Percentiles rank a stretch among this genome's conserved stretches.
Conservation (phyloP, 495 filamentous ascomycete species). For the Talaromyces adpressus region DNA sequence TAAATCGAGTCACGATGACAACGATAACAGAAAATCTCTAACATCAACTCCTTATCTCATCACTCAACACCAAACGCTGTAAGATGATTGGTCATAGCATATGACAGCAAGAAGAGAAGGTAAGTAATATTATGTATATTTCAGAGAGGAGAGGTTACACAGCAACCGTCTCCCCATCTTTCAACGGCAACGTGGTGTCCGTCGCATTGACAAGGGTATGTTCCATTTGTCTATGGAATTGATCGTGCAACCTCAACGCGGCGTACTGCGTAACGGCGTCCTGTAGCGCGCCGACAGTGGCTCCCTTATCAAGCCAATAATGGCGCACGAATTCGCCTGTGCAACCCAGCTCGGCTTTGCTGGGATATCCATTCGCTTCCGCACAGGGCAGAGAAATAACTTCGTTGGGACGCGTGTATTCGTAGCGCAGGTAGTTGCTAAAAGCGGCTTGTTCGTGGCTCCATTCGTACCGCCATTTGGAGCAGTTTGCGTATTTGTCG, state of each 20-base stretch:
- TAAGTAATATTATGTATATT: neutral
- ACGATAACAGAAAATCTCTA: neutral
- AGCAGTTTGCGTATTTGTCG: slow-evolving; percentile 21
- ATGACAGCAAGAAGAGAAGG: neutral
- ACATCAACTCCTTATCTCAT: neutral
- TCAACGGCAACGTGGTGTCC: slow-evolving; percentile 1
- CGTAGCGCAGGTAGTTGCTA: slow-evolving; percentile 29
- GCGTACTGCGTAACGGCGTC: slow-evolving; percentile 13
- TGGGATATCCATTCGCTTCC: slow-evolving; percentile 27
- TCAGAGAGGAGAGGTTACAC: neutral
- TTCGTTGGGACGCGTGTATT: slow-evolving; percentile 21
- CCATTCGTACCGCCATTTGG: slow-evolving; percentile 22
- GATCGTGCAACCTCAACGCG: slow-evolving; percentile 11
- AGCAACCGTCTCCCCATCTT: neutral
- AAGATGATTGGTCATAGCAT: neutral
- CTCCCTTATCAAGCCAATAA: slow-evolving; percentile 14
- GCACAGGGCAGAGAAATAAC: slow-evolving; percentile 28
- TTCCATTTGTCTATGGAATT: slow-evolving; percentile 9
- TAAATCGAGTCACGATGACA: neutral
- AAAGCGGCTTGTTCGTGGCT: slow-evolving; percentile 35
- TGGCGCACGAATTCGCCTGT: slow-evolving; percentile 15
- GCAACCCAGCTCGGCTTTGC: slow-evolving; percentile 11
- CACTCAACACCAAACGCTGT: neutral
- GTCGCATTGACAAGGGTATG: slow-evolving; percentile 6
- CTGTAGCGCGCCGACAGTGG: slow-evolving; percentile 7